phyloP scores from a whole-genome alignment of 106 monocot genomes.

The Phalaenopsis equestris region DNA sequence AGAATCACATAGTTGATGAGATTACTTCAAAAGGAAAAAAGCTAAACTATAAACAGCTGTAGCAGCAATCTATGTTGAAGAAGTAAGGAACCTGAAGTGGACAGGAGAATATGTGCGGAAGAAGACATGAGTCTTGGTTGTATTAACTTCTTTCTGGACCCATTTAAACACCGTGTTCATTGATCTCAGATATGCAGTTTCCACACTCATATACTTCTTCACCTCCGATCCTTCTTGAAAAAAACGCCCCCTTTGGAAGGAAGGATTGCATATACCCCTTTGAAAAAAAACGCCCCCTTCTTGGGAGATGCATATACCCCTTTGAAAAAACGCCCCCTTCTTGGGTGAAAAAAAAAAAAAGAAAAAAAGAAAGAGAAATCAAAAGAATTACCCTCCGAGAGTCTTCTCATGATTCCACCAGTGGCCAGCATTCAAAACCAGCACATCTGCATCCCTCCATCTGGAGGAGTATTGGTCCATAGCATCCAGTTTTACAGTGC shows the following conservation, averaged over 20 bases:
- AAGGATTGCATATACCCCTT: neutral
- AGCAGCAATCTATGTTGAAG: no score
- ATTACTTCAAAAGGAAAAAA: no score
- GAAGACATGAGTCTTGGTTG: constrained; percentile 27
- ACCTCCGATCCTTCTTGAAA: constrained; percentile 34
- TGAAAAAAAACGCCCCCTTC: no score
- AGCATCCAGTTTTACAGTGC: constrained; percentile 21
- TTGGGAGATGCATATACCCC: neutral
- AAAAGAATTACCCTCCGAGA: constrained; percentile 12
- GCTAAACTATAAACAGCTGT: no score
- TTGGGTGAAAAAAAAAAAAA: no score
- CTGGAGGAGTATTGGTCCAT: constrained; percentile 17
- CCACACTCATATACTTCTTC: constrained; percentile 30
- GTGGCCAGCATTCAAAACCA: constrained; percentile 37
- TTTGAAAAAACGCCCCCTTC: no score
- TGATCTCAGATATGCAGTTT: constrained; percentile 32
- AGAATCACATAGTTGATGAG: no score
- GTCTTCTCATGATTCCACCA: constrained; percentile 44
- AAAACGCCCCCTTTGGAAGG: constrained; percentile 24
- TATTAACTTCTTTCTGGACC: constrained; percentile 27
- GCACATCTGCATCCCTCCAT: constrained; percentile 35
- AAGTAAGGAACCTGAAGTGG: constrained; percentile 30
- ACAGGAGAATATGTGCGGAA: constrained; percentile 42
- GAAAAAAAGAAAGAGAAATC: neutral
- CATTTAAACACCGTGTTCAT: constrained; percentile 31